These are phyloP conservation scores for Chlamydomonas sp. DNA, from an alignment of 139 green algal genomes.

Conservation along the genomic window DNA sequence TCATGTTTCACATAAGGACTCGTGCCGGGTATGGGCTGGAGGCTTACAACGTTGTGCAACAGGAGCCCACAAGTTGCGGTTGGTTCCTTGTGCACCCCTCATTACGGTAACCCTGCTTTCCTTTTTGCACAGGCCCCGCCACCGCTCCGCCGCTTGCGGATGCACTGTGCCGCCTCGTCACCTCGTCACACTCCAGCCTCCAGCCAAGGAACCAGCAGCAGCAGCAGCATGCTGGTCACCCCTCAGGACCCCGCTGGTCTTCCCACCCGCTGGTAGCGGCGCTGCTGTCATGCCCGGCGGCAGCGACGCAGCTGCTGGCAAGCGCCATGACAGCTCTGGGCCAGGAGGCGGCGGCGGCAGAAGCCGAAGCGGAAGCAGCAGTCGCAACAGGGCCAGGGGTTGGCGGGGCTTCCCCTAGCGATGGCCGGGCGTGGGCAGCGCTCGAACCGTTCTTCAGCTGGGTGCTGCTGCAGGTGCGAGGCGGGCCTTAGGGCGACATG, in stretches of 20 bases:
- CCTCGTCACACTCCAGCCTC: neutral
- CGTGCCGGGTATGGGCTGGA: too few relatives aligned
- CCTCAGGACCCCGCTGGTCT: neutral
- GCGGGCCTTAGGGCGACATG: neutral
- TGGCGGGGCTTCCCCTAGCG: neutral
- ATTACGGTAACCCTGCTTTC: neutral
- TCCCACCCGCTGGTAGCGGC: conserved; percentile 23
- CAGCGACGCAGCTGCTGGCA: conserved; percentile 23
- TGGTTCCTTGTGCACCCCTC: too few relatives aligned
- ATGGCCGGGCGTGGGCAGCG: neutral
- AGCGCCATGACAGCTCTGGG: conserved; percentile 2
- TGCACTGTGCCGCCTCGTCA: conserved; percentile 10
- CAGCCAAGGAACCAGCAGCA: neutral
- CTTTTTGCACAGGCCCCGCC: neutral
- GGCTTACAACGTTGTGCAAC: too few relatives aligned
- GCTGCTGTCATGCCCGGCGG: conserved; percentile 17
- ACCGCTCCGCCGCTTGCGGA: conserved; percentile 18
- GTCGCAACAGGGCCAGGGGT: neutral
- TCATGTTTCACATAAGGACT: too few relatives aligned
- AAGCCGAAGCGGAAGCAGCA: neutral
- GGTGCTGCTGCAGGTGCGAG: conserved; percentile 33
- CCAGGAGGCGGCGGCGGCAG: neutral
- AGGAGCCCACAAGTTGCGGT: too few relatives aligned
- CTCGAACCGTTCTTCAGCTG: conserved; percentile 43
- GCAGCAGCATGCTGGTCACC: neutral